Evolutionary conservation across 805 yeast species (phyloP), one percentile per base, ranked within the genome.

Genomic region (Yarrowia yakushimensis): DNA sequence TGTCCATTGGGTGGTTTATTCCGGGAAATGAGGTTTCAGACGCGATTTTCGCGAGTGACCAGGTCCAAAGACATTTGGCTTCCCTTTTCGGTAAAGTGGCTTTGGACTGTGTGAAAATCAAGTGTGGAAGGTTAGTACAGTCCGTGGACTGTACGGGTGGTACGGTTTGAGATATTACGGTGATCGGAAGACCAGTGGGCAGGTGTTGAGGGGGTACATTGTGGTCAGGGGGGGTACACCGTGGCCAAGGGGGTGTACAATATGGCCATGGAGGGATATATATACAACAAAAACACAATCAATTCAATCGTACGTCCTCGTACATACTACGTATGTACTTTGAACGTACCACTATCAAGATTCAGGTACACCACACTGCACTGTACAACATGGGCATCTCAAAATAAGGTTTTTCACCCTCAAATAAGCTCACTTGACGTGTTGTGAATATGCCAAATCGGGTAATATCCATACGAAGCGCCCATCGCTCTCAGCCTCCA

Each of bases 1-100:
- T 65, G 18, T 66, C 68, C 2, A 62, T 66, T 2, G 68, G 63
- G 4, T 66, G 67, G 66, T 50, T 66, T 36, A 3, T 52, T 22
- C 48, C 48, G 3, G 4, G 41, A 18, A 23, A 23, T 18, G 12
- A n/a, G 2, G 13, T 8, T 36, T 11, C n/a, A 18, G 59, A 52
- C 39, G 25, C 31, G 31, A n/a, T 12, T 15, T 8, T 52, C 33
- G 25, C 43, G 31, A 18, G 33, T 25, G 13, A 31, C 31, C 43
- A 23, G 25, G 10, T 17, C 8, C 23, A 27, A 5, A 33, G 17
- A 36, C 43, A 34, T 15, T 23, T 25, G 31, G 18, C 43, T 52
- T 31, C 59, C 42, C 43, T 52, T 20, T 36, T 17, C 31, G 59
- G 59, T 23, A 52, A 52, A 33, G 61, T 55, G 46, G 8, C 48